phyloP scores from a whole-genome alignment of 2,329 filamentous ascomycete genomes.

The Pleomassaria siparia region DNA sequence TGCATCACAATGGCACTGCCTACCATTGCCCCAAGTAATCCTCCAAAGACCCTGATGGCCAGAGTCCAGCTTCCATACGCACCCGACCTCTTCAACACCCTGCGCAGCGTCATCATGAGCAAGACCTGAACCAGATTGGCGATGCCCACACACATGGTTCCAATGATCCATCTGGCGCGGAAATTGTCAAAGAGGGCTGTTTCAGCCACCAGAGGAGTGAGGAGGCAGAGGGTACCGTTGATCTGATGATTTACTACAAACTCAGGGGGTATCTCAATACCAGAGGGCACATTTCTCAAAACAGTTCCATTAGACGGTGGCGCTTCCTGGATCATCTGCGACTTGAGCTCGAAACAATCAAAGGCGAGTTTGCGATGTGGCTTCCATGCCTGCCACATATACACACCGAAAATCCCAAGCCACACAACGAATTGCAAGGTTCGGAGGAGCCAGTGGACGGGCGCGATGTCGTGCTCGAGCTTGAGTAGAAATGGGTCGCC shows the following conservation, averaged over 20 bases:
- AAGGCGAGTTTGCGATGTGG: background rate
- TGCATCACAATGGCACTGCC: slow-evolving; percentile 3
- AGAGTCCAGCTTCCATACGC: slow-evolving; percentile 1
- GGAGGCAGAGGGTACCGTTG: background rate
- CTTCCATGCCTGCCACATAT: background rate
- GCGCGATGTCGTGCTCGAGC: slow-evolving; percentile 6
- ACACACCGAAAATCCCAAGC: background rate
- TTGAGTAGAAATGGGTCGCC: background rate
- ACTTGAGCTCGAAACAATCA: slow-evolving; percentile 5
- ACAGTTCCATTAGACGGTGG: too few relatives aligned
- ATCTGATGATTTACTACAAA: background rate
- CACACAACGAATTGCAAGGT: background rate
- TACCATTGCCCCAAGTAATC: background rate
- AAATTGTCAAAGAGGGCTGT: slow-evolving; percentile 1
- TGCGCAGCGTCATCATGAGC: background rate
- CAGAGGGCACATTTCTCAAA: background rate
- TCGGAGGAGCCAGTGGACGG: slow-evolving; percentile 1
- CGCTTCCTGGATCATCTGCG: background rate
- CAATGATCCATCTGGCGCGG: background rate
- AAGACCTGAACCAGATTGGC: background rate
- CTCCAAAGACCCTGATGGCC: background rate
- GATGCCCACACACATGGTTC: background rate
- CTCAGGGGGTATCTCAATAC: background rate
- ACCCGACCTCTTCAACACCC: background rate
- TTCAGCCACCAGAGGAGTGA: background rate